phyloP scores from a whole-genome alignment of 2,329 filamentous ascomycete genomes.

The Paraconiothyrium sp. region DNA sequence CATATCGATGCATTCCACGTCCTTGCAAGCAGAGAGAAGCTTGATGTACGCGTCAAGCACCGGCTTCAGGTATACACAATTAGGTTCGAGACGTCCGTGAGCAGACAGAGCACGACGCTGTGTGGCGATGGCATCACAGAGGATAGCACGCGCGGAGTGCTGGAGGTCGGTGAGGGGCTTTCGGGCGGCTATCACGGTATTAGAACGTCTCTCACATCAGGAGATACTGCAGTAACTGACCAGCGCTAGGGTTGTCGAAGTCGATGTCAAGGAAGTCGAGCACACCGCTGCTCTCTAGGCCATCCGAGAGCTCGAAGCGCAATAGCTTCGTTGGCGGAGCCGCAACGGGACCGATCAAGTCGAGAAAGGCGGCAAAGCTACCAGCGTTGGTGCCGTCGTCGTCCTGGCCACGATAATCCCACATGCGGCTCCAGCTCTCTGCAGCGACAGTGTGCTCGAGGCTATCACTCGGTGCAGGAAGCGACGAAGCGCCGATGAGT shows the following conservation, averaged over 20 bases:
- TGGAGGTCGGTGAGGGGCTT: neutral
- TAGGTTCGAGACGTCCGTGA: neutral
- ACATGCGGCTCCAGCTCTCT: neutral
- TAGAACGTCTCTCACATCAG: neutral
- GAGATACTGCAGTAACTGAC: neutral
- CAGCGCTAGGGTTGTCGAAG: neutral
- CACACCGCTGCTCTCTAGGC: neutral
- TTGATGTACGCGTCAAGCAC: neutral
- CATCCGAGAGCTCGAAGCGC: neutral
- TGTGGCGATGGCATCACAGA: neutral
- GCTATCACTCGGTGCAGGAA: neutral
- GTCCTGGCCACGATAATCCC: neutral
- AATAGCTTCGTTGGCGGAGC: neutral
- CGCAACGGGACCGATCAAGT: neutral
- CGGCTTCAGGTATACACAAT: neutral
- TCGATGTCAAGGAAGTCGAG: neutral
- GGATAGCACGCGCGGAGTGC: neutral
- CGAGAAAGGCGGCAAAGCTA: neutral
- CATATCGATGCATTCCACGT: neutral
- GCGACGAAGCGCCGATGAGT: neutral
- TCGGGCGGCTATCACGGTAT: neutral
- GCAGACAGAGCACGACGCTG: neutral
- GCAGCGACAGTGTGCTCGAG: neutral
- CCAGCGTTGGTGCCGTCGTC: neutral
- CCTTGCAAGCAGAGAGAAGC: neutral